Base-by-base conservation (phyloP, 1,139 yeast species). In the Sugiyamaella castrensis region DNA sequence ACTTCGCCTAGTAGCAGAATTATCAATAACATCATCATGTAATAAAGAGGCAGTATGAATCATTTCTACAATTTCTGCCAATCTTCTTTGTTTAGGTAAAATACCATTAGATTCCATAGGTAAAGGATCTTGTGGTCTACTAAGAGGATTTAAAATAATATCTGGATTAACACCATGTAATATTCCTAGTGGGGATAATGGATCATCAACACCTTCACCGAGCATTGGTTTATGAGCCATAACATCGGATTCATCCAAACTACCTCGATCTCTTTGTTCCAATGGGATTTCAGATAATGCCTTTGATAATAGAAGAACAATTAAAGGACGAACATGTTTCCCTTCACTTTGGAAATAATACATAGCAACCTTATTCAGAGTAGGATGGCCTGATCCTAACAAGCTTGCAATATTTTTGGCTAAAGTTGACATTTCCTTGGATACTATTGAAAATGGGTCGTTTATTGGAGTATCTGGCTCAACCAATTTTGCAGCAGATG, bases 21-120 rank as follows among this genome's bases (percentile, higher is more conserved):
- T 80, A 70, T 92, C 99, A 61, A 94, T 91, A 53, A 92, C 98
- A 67, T 92, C 99, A 70, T 92, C 99, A 67, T 92, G 99, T 47
- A 92, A 76, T 55, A 92, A 71, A n/a, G 95, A 85, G 1, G 98
- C 98, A 1, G 98, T 92, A 67, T 92, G 98, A 56, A 92, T 92
- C 96, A 92, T 88, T 69, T 92, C 99, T 10, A 92, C 96, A 60
- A 92, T 91, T 70, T 92, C 98, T 0, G 98, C 98, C 53, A 92
- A 74, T 51, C 98, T 77, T 57, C 98, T 76, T 69, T 92, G 99
- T 58, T 92, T 89, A 41, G 98, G 98, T 53, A 91, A 73, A 46
- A 92, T 88, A 77, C 80, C 62, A 73, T 71, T 63, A 42, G 66
- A 57, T 47, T 63, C 71, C 50, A 61, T 59, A 0, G 91, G 87